Evolutionary conservation across 176 grass and related monocot genomes (phyloP).

Genomic region (Rhynchospora tenuis): DNA sequence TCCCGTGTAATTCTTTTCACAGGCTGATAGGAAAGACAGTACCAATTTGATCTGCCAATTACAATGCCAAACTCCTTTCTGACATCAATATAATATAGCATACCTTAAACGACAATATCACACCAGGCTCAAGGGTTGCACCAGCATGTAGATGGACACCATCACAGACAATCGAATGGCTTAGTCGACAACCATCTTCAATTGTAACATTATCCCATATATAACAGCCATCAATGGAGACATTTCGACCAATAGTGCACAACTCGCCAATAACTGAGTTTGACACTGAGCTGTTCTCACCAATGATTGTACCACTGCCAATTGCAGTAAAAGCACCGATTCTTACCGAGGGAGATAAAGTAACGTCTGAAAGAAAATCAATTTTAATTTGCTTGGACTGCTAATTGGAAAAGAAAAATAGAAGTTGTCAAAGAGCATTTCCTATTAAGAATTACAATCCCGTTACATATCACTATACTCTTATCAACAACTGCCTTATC

Average conservation of each 20-base stretch:
- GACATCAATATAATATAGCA: too few relatives aligned
- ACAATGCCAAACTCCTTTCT: background rate
- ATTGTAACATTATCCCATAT: slow-evolving; percentile 87
- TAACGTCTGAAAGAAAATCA: too few relatives aligned
- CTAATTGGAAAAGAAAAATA: background rate
- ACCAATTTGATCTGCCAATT: background rate
- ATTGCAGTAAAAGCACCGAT: slow-evolving; percentile 59
- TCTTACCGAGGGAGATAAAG: too few relatives aligned
- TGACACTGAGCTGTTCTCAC: slow-evolving; percentile 47
- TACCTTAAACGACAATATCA: too few relatives aligned
- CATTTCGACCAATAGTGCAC: slow-evolving; percentile 68
- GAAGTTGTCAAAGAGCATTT: background rate
- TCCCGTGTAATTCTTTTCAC: background rate
- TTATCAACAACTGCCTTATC: background rate
- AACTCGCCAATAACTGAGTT: slow-evolving; percentile 71
- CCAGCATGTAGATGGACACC: too few relatives aligned
- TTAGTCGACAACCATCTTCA: too few relatives aligned
- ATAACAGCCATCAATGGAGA: slow-evolving; percentile 60
- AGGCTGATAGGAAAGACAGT: background rate
- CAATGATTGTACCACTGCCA: slow-evolving; percentile 72
- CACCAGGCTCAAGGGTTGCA: too few relatives aligned
- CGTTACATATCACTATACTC: background rate
- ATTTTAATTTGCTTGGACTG: too few relatives aligned
- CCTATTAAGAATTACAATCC: background rate
- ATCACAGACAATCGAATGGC: too few relatives aligned